A percentile compares a stretch with the other conserved stretches of the same genome.
phyloP scores from a whole-genome alignment of 2,329 filamentous ascomycete genomes.

The Emmonsiellopsis sp. region DNA sequence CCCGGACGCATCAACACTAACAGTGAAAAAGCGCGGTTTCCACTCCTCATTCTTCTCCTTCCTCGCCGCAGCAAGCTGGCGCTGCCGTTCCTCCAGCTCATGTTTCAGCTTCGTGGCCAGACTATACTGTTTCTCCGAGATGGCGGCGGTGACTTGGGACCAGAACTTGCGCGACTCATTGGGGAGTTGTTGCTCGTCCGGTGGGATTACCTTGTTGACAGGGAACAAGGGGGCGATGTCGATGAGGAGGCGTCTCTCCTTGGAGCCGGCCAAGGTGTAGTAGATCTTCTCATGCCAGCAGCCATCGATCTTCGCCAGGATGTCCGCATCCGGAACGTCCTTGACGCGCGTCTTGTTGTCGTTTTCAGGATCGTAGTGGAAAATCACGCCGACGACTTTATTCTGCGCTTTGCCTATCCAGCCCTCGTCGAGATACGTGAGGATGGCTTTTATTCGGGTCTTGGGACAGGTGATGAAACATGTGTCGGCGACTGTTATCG shows the following conservation, averaged over 20 bases:
- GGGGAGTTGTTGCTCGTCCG: constrained; percentile 65
- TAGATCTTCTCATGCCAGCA: constrained; percentile 70
- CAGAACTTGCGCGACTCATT: constrained; percentile 89
- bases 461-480: constrained; percentile 85
- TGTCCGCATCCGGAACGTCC: constrained; percentile 76
- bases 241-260: constrained; percentile 62
- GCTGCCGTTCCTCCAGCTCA: constrained; percentile 83
- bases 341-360: constrained; percentile 71
- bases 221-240: constrained; percentile 79
- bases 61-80: constrained; percentile 72
- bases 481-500: constrained; percentile 79
- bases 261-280: constrained; percentile 44
- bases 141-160: constrained; percentile 79
- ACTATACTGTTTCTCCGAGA: constrained; percentile 70
- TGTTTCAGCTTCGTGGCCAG: constrained; percentile 81
- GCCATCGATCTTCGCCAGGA: constrained; percentile 74
- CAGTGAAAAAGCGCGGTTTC: constrained; percentile 80
- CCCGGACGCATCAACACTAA: constrained; percentile 49
- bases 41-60: constrained; percentile 62
- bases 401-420: constrained; percentile 91
- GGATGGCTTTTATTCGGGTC: constrained; percentile 81
- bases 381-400: constrained; percentile 82
- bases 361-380: constrained; percentile 79
- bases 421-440: constrained; percentile 88
- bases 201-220: constrained; percentile 69